Conservation (phyloP, 2,329 filamentous ascomycete species). For the Seiridium unicorne region DNA sequence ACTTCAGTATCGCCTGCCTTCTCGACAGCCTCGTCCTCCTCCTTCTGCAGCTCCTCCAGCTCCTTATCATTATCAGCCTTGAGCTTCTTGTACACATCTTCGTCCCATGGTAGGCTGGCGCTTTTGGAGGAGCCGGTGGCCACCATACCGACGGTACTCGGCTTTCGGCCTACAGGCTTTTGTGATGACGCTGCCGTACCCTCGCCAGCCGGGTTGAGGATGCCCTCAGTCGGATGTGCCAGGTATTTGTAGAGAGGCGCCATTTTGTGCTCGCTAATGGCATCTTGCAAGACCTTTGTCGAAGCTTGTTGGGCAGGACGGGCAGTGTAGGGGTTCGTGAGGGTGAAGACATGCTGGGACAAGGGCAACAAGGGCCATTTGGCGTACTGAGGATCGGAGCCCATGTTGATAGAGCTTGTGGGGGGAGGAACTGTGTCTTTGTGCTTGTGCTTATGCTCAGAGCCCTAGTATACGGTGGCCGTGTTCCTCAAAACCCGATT, state of each 20-base stretch:
- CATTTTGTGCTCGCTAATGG: conserved; percentile 82
- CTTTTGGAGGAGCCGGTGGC: conserved; percentile 66
- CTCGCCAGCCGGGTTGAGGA: conserved; percentile 76
- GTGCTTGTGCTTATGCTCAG: neutral
- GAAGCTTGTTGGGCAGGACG: conserved; percentile 66
- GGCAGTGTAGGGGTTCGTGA: conserved; percentile 76
- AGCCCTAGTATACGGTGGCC: too few relatives aligned
- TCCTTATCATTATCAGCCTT: conserved; percentile 77
- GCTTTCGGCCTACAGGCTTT: conserved; percentile 65
- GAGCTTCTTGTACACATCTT: conserved; percentile 76
- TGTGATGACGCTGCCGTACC: conserved; percentile 43
- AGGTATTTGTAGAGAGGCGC: conserved; percentile 83
- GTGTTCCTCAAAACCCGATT: too few relatives aligned
- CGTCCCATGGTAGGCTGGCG: conserved; percentile 84
- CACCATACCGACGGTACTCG: conserved; percentile 71
- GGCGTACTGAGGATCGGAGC: conserved; percentile 80
- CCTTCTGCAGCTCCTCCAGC: conserved; percentile 74
- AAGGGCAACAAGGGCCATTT: conserved; percentile 81
- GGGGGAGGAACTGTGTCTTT: neutral
- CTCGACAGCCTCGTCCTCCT: conserved; percentile 91
- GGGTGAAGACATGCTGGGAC: conserved; percentile 81
- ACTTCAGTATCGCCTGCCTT: conserved; percentile 96
- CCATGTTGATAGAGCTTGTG: conserved; percentile 50
- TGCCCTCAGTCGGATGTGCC: conserved; percentile 77
- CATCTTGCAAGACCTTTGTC: conserved; percentile 74